These are phyloP conservation scores for Sarocladium strictum DNA, from an alignment of 2,329 filamentous ascomycete genomes.

Conservation along the genomic window DNA sequence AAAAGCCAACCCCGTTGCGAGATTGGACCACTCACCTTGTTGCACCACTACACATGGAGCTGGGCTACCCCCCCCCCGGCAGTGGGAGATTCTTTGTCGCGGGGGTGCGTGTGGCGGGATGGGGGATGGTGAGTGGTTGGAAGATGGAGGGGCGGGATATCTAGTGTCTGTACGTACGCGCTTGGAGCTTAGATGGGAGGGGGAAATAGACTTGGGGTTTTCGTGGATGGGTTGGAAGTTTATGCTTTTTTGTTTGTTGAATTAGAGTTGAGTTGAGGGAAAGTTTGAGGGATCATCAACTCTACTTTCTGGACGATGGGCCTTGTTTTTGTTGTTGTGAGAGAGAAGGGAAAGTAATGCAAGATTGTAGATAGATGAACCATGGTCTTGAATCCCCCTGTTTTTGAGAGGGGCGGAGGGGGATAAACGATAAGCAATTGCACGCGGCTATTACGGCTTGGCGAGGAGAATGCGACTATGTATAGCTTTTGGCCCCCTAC, in stretches of 20 bases:
- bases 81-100: not conserved
- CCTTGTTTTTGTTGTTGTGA: too few species aligned
- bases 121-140: not conserved
- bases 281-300: too few species aligned
- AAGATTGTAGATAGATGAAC: too few species aligned
- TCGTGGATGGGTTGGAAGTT: not conserved
- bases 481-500: too few species aligned
- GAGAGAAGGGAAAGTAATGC: too few species aligned
- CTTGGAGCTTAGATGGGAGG: not conserved
- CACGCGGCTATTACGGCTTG: not conserved
- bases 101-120: not conserved
- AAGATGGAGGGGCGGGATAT: not conserved
- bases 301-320: too few species aligned
- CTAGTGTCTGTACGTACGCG: too few species aligned
- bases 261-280: too few species aligned
- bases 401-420: too few species aligned
- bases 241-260: not conserved
- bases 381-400: too few species aligned
- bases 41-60: constrained; percentile 4
- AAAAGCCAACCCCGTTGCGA: too few species aligned
- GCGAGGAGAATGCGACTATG: not conserved
- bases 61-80: not conserved
- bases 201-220: not conserved
- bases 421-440: too few species aligned
- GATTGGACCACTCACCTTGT: not conserved